Conservation (phyloP, 176 grass and related monocot species). For the Musa acuminata region DNA sequence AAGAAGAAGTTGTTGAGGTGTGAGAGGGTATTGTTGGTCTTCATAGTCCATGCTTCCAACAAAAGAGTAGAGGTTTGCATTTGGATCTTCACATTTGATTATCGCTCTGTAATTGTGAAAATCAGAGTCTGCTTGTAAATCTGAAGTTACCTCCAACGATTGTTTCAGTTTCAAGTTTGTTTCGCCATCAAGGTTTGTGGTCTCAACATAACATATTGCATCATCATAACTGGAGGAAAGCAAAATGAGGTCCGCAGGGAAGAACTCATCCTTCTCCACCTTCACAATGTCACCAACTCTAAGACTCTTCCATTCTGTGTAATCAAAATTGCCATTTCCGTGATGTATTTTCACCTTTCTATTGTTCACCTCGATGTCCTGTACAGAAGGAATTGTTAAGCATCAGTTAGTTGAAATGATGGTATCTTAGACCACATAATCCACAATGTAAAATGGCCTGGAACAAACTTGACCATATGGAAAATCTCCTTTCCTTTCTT, state of each 20-base stretch:
- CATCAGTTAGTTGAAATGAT: too few species aligned
- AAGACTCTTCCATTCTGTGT: constrained; percentile 59
- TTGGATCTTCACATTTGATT: constrained; percentile 79
- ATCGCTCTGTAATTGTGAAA: constrained; percentile 24
- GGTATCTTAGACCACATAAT: too few species aligned
- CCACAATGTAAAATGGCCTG: background rate
- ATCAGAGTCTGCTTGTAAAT: constrained; percentile 28
- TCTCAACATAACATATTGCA: constrained; percentile 86
- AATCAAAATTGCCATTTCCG: constrained; percentile 29
- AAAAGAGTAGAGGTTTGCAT: constrained; percentile 74
- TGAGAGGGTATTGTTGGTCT: constrained; percentile 36
- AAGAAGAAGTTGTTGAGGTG: constrained; percentile 77
- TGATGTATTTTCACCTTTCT: constrained; percentile 26
- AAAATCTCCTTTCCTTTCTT: background rate
- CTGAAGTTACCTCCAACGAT: constrained; percentile 41
- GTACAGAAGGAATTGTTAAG: background rate
- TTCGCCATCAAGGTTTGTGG: constrained; percentile 93
- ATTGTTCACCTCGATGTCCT: constrained; percentile 79
- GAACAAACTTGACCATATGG: background rate
- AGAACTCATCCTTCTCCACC: constrained; percentile 81
- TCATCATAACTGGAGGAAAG: constrained; percentile 84
- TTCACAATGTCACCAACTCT: constrained; percentile 65
- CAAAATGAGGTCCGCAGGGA: constrained; percentile 79
- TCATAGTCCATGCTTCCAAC: constrained; percentile 53
- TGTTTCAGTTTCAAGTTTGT: constrained; percentile 97